These are phyloP conservation scores for Stellera chamaejasme DNA, from an alignment of 345 rosid species.

Conservation along the genomic window DNA sequence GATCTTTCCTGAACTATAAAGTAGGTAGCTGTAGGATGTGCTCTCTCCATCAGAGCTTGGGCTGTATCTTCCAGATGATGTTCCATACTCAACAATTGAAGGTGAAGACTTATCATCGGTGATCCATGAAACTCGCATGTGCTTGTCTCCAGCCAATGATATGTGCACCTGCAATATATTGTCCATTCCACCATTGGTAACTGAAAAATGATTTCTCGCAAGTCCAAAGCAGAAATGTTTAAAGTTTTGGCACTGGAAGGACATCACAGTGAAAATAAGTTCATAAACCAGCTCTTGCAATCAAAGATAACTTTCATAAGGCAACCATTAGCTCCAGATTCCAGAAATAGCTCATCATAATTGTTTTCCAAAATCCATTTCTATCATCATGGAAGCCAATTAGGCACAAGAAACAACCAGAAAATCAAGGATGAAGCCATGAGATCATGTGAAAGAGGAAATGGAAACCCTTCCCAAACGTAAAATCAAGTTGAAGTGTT, in stretches of 20 bases:
- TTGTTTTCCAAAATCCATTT: no score
- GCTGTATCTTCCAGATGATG: conserved; percentile 52
- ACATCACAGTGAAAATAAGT: neutral
- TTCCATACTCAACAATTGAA: conserved; percentile 75
- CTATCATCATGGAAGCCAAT: no score
- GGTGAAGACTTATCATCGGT: conserved; percentile 55
- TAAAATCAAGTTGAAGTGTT: conserved; percentile 11
- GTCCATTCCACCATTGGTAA: conserved; percentile 3
- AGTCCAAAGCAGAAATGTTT: neutral
- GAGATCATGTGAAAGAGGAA: no score
- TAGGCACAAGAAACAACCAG: no score
- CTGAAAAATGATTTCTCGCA: neutral
- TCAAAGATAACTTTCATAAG: no score
- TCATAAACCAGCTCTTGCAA: no score
- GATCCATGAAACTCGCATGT: conserved; percentile 77
- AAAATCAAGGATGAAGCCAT: no score
- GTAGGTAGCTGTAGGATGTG: conserved; percentile 60
- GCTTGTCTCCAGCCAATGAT: conserved; percentile 80
- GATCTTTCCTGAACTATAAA: conserved; percentile 86
- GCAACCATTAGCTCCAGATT: no score
- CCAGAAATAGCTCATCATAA: no score
- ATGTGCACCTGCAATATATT: conserved; percentile 41
- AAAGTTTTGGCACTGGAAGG: neutral
- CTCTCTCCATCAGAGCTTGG: conserved; percentile 55
- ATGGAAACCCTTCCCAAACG: neutral